These are phyloP conservation scores for Porodaedalea pini DNA, from an alignment of 1,284 basidiomycete species.

Conservation along the genomic window DNA sequence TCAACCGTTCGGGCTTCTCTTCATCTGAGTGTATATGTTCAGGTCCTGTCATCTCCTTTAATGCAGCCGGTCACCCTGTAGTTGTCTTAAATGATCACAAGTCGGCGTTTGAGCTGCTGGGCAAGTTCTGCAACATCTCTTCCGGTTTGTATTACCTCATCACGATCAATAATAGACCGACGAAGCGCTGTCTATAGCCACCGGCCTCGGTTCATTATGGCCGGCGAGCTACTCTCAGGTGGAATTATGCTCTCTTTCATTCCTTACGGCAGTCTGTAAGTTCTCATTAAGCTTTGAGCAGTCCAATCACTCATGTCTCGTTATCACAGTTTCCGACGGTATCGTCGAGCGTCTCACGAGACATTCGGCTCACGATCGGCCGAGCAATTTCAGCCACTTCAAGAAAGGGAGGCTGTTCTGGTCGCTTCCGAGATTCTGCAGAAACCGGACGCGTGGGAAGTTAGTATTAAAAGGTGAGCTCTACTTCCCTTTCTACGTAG, in stretches of 20 bases:
- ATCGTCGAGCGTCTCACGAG: conserved; percentile 29
- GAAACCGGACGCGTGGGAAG: conserved; percentile 22
- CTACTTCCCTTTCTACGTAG: conserved; percentile 3
- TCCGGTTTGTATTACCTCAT: background rate
- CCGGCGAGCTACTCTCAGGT: conserved; percentile 17
- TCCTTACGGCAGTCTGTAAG: conserved; percentile 18
- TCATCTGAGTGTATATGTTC: background rate
- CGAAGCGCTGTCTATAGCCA: conserved; percentile 1
- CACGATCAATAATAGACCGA: background rate
- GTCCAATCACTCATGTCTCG: background rate
- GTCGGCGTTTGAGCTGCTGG: background rate
- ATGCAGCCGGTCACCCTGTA: conserved; percentile 1
- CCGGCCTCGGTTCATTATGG: conserved; percentile 19
- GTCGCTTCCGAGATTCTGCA: conserved; percentile 22
- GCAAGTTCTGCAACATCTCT: background rate
- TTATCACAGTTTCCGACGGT: conserved; percentile 26
- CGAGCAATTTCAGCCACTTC: conserved; percentile 22
- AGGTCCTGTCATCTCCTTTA: conserved; percentile 5
- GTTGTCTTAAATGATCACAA: conserved; percentile 5
- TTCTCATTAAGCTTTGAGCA: background rate
- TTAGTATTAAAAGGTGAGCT: conserved; percentile 21
- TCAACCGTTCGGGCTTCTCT: background rate
- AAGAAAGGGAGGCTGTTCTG: conserved; percentile 25
- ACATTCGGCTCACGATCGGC: conserved; percentile 21
- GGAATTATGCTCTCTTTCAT: conserved; percentile 16